phyloP scores from a whole-genome alignment of 2,329 filamentous ascomycete species.

The Daldinia sp. region DNA sequence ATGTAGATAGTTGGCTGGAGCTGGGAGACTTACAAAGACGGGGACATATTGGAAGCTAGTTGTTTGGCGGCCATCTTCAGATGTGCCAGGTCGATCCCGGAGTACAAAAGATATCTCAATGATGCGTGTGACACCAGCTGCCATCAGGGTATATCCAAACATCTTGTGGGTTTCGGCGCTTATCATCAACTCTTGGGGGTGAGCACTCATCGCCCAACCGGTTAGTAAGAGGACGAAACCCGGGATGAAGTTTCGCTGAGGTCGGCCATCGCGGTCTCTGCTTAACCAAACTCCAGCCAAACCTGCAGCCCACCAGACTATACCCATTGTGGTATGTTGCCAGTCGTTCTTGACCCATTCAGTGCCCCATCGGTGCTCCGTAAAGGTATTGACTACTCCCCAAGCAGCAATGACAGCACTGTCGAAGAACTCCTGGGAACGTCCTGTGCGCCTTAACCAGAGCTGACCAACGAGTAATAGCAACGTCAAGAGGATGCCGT shows the following conservation, averaged over 20 bases:
- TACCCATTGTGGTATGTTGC: constrained; percentile 99
- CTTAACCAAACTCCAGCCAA: constrained; percentile 93
- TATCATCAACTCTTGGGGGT: constrained; percentile 83
- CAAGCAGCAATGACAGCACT: constrained; percentile 88
- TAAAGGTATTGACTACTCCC: constrained; percentile 98
- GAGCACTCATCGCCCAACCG: constrained; percentile 93
- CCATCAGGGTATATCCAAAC: constrained; percentile 97
- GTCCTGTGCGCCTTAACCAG: constrained; percentile 82
- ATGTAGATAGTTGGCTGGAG: not conserved
- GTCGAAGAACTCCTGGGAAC: constrained; percentile 97
- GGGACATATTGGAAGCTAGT: constrained; percentile 76
- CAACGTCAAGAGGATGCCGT: constrained; percentile 87
- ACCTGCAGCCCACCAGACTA: constrained; percentile 97
- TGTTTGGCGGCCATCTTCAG: constrained; percentile 72
- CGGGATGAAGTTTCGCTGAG: constrained; percentile 92
- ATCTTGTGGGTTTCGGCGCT: constrained; percentile 88
- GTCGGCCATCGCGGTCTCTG: constrained; percentile 79
- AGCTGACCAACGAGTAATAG: constrained; percentile 86
- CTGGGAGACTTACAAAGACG: constrained; percentile 67
- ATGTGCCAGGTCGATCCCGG: constrained; percentile 71
- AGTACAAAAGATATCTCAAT: constrained; percentile 92
- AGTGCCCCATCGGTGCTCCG: constrained; percentile 92
- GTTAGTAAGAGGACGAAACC: constrained; percentile 91
- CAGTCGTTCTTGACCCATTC: constrained; percentile 93
- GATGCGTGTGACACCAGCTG: constrained; percentile 80